Evolutionary conservation across 1,284 basidiomycete genomes (phyloP).

Genomic region (Trichosporon sp.): DNA sequence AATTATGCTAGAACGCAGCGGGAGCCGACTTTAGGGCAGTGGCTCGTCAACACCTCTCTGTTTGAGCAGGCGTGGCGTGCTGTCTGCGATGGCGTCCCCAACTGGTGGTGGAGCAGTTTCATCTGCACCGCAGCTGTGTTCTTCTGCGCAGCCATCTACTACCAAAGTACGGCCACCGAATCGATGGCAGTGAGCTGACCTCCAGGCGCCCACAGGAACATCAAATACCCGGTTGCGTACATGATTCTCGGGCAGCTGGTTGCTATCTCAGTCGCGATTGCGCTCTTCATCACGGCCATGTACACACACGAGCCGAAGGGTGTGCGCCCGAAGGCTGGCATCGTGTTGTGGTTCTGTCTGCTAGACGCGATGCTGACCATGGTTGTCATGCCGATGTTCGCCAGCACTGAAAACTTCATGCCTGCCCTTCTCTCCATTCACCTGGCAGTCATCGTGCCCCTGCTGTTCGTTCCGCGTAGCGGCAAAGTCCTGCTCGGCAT

Average conservation of each 20-base stretch:
- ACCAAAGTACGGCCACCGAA: conserved; percentile 59
- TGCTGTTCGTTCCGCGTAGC: conserved; percentile 45
- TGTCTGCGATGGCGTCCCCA: conserved; percentile 60
- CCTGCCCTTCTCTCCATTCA: conserved; percentile 69
- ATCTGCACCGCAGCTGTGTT: conserved; percentile 69
- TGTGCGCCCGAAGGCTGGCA: conserved; percentile 33
- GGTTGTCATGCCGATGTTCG: conserved; percentile 61
- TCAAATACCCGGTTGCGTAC: conserved; percentile 67
- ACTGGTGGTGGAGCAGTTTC: conserved; percentile 77
- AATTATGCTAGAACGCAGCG: conserved; percentile 56
- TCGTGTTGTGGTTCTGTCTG: conserved; percentile 59
- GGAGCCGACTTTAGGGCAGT: conserved; percentile 57
- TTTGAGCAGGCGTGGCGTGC: conserved; percentile 68
- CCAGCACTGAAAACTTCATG: conserved; percentile 61
- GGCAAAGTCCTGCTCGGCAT: conserved; percentile 36
- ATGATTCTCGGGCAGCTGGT: conserved; percentile 75
- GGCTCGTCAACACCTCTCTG: conserved; percentile 65
- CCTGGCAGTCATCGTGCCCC: conserved; percentile 63
- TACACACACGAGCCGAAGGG: conserved; percentile 53
- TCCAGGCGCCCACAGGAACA: conserved; percentile 59
- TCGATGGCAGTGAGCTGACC: conserved; percentile 16
- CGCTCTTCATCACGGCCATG: conserved; percentile 68
- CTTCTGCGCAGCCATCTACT: conserved; percentile 65
- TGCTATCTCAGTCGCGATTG: conserved; percentile 70
- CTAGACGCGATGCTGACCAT: conserved; percentile 62